A percentile compares a stretch with the other conserved stretches of the same genome.
Conservation (phyloP, 768 basidiomycete genomes). For the Psilocybe sp. region DNA sequence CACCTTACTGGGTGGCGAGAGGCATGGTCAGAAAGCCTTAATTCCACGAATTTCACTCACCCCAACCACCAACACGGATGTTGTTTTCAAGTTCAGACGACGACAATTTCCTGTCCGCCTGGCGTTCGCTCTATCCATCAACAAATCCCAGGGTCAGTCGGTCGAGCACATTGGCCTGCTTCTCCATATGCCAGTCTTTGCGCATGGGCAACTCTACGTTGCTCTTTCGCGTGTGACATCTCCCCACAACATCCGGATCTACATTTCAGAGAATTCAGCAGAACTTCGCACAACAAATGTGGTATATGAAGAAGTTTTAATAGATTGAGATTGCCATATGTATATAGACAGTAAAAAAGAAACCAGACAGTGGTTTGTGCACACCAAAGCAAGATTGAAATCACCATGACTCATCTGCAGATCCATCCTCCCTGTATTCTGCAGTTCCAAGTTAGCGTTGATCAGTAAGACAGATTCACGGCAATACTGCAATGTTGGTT, state of each 20-base stretch:
- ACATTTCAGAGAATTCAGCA: background rate
- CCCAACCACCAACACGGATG: constrained; percentile 7
- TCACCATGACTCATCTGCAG: no score
- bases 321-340: no score
- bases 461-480: no score
- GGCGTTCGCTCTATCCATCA: constrained; percentile 42
- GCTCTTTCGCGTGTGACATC: constrained; percentile 12
- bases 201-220: constrained; percentile 18
- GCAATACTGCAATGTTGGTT: no score
- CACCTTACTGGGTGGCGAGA: constrained; percentile 32
- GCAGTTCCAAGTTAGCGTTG: no score
- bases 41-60: constrained; percentile 34
- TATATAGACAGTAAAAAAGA: no score
- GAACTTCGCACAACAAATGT: constrained; percentile 8
- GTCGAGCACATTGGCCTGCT: constrained; percentile 37
- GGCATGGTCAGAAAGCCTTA: constrained; percentile 29
- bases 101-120: constrained; percentile 39
- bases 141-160: constrained; percentile 45
- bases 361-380: no score
- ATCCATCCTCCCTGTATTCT: no score
- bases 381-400: no score
- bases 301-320: constrained; percentile 11
- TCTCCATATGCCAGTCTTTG: constrained; percentile 19
- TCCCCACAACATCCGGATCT: constrained; percentile 10
- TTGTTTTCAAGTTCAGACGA: constrained; percentile 25